A percentile compares a stretch with the other conserved stretches of the same genome.
Conservation (phyloP, 192 early-diverging fungal species). For the Podila horticola region DNA sequence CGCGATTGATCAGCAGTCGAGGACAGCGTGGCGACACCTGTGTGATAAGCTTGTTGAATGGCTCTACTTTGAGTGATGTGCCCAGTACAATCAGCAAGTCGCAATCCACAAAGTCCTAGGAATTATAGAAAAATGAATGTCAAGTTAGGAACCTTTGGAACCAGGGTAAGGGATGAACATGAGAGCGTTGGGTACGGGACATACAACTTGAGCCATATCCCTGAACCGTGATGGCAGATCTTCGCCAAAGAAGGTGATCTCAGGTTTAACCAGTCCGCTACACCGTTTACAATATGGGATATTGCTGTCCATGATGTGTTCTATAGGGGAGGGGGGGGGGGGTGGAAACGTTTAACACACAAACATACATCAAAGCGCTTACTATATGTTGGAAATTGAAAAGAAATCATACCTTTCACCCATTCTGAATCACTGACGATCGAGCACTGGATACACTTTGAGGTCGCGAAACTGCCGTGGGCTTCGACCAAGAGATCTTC, state of each 20-base stretch:
- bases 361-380: not conserved
- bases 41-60: constrained; percentile 86
- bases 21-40: constrained; percentile 72
- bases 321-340: constrained; percentile 27
- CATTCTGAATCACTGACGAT: constrained; percentile 53
- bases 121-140: not conserved
- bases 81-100: constrained; percentile 96
- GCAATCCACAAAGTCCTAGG: constrained; percentile 74
- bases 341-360: not conserved
- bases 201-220: constrained; percentile 53
- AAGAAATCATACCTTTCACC: constrained; percentile 39
- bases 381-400: not conserved
- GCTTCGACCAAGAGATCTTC: constrained; percentile 85
- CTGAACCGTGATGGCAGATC: constrained; percentile 83
- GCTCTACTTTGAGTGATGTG: constrained; percentile 89
- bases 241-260: constrained; percentile 98
- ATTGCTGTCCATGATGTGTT: constrained; percentile 60
- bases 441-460: constrained; percentile 78
- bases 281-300: constrained; percentile 81
- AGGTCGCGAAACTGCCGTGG: constrained; percentile 91
- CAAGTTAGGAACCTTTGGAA: not conserved
- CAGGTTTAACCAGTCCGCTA: constrained; percentile 83
- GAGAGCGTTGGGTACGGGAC: not conserved
- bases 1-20: constrained; percentile 91
- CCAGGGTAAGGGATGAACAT: too few species aligned